Evolutionary conservation across 805 yeast species (phyloP), one percentile per base, ranked within the genome.

Genomic region (Komagataella pseudopastoris): DNA sequence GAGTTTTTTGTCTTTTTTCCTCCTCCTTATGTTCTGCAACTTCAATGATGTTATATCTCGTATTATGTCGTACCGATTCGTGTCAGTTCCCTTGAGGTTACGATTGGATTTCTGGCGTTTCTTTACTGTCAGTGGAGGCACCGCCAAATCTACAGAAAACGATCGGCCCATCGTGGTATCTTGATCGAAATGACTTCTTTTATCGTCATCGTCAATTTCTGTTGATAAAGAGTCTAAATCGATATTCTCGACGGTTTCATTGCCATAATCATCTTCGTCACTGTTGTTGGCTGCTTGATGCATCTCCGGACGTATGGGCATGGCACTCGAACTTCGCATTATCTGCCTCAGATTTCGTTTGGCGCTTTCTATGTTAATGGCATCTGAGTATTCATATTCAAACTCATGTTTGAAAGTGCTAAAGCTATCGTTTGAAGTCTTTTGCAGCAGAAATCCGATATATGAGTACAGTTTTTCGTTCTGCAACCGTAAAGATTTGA

Each of bases 401-500:
- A 55, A n/a, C 20, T 57, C 51, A 14, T 56, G 59, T 52, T 55
- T 59, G 51, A 51, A 56, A 24, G 53, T 50, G 10, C 51, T 46
- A 16, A 51, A 36, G 10, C 51, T 49, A 48, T 69, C 61, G 53
- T 71, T 61, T 63, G 69, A 55, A 52, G 71, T 72, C 53, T 75
- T 73, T 57, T 78, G 82, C 49, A 76, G 63, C 54, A 77, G 73
- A 55, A 76, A 78, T 7, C 82, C 82, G 60, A 78, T 78, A 58
- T 76, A 78, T 44, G 81, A 75, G 52, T 76, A 66, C 44, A 78
- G 65, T 58, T 78, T 77, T 52, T 78, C 83, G 59, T 77, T 77
- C 58, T 78, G 81, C 51, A 77, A 61, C 55, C 73, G 71, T 54
- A 78, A 62, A 7, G 81, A 75, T 59, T 74, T 77, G 49, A 77